Evolutionary conservation across 1,139 yeast species (phyloP).

Genomic region (Scheffersomyces lignicola): DNA sequence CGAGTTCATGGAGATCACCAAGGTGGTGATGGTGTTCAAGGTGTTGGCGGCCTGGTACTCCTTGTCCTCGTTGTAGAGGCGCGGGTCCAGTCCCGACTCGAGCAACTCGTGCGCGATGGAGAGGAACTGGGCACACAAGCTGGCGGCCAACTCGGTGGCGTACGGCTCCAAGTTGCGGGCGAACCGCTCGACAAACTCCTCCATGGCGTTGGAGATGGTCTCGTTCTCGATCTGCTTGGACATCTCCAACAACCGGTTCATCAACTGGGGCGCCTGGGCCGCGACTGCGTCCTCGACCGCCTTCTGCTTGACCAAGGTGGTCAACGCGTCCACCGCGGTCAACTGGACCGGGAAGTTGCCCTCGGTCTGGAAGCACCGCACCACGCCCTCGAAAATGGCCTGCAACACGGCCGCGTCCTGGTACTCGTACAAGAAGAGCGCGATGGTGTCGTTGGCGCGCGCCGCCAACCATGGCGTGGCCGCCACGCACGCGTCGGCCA

Average conservation of each 20-base stretch:
- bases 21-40: constrained; percentile 50
- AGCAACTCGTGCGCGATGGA: constrained; percentile 46
- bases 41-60: constrained; percentile 56
- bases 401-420: constrained; percentile 41
- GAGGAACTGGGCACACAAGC: constrained; percentile 49
- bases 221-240: constrained; percentile 54
- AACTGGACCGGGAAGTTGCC: constrained; percentile 51
- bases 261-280: constrained; percentile 51
- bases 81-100: constrained; percentile 26
- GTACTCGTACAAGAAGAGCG: constrained; percentile 42
- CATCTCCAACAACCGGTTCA: constrained; percentile 53
- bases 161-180: constrained; percentile 56
- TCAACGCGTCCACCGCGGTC: constrained; percentile 55
- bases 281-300: constrained; percentile 47
- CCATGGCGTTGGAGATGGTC: constrained; percentile 56
- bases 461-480: constrained; percentile 52
- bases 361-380: constrained; percentile 42
- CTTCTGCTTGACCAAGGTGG: constrained; percentile 50
- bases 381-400: constrained; percentile 45
- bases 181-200: constrained; percentile 54
- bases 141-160: constrained; percentile 49
- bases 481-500: constrained; percentile 29
- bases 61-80: constrained; percentile 38
- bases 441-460: constrained; percentile 56
- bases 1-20: constrained; percentile 52